Percentiles rank a stretch among this genome's conserved stretches.
phyloP scores from a whole-genome alignment of 441 rosid species.

The Pelargonium fulgidum region DNA sequence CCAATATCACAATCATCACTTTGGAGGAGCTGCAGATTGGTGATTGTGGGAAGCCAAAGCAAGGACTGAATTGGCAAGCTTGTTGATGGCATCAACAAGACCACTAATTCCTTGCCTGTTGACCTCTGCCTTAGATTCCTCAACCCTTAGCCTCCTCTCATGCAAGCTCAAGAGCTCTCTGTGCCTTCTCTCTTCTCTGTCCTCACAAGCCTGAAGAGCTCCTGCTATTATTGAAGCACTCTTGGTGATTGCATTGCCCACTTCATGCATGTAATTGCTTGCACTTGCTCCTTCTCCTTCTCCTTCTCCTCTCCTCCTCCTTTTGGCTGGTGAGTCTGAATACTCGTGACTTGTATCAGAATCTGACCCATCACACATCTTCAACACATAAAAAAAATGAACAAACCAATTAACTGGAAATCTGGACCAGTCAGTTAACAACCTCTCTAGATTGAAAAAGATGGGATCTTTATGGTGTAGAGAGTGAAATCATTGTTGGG shows the following conservation, averaged over 20 bases:
- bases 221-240: slow-evolving; percentile 75
- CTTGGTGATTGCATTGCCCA: slow-evolving; percentile 57
- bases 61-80: slow-evolving; percentile 68
- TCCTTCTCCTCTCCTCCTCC: slow-evolving; percentile 38
- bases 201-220: slow-evolving; percentile 61
- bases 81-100: slow-evolving; percentile 78
- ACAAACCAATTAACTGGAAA: too few species aligned
- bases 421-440: too few species aligned
- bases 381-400: slow-evolving; percentile 8
- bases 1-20: slow-evolving; percentile 20
- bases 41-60: slow-evolving; percentile 61
- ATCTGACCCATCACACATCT: slow-evolving; percentile 56
- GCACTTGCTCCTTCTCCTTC: slow-evolving; percentile 33
- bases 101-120: slow-evolving; percentile 53
- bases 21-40: slow-evolving; percentile 36
- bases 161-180: slow-evolving; percentile 51
- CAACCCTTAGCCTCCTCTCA: slow-evolving; percentile 61
- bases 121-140: slow-evolving; percentile 61
- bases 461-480: too few species aligned
- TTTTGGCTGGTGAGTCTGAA: slow-evolving; percentile 70
- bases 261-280: slow-evolving; percentile 30
- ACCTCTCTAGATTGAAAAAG: too few species aligned
- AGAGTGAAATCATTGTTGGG: too few species aligned
- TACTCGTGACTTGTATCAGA: slow-evolving; percentile 73
- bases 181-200: slow-evolving; percentile 67